Evolutionary conservation across 164 flowering plant genomes (phyloP), one percentile per base, ranked within the genome.

Genomic region (Vitis rupestris): DNA sequence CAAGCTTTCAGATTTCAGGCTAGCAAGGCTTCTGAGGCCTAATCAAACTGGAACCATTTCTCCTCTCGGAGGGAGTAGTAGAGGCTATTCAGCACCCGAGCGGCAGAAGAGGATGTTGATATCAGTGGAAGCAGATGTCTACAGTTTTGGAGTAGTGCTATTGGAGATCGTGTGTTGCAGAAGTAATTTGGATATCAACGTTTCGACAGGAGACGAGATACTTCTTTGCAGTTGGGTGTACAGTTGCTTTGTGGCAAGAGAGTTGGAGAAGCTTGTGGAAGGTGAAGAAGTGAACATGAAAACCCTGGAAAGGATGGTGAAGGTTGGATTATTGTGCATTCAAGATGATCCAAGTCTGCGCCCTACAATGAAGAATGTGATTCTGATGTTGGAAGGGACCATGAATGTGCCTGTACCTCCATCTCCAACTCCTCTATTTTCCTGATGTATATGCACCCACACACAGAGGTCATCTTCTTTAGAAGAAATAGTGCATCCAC

Each of bases 351-450:
- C 83, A 2, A 17, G 57, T 2, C 67, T 76, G 2, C 75, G 82
- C 23, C 87, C 84, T 47, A 55, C 81, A 9, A 80, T 82, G 82
- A 84, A 75, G 74, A 67, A 48, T 11, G 84, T 80, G 44, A 57
- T 80, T 9, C 19, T 78, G 49, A 82, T 82, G 87, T 50, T 84
- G 65, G 84, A 82, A 72, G 85, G 85, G 47, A 77, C 50, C 14
- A 49, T 61, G 8, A 70, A 72, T 7, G 54, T 76, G 23, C 56
- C 78, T 1, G 12, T 27, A 64, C 83, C 81, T 67, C 82, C 79
- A 50, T 70, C 72, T 47, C 70, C 74, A 4, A 51, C 68, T 50
- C 14, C 66, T 61, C 23, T 1, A 19, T 1, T 1, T 19, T 19
- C 23, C 1, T 19, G 1, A 19, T 19, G 23, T 19, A 19, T 19